Evolutionary conservation across 2,329 filamentous ascomycete species (phyloP).

Genomic region (Diaporthe sp.): DNA sequence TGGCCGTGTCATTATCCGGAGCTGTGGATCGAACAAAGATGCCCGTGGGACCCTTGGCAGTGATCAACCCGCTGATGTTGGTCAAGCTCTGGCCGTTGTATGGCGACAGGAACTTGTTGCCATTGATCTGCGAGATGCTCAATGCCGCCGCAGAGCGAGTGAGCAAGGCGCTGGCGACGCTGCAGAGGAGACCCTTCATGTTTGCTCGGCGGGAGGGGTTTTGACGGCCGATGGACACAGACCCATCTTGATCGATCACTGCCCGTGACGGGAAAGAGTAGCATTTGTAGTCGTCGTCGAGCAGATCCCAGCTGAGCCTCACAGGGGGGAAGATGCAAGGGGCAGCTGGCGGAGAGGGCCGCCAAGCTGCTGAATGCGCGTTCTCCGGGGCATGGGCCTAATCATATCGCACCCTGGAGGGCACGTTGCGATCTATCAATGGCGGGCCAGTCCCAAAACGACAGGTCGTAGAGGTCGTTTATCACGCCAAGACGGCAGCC

Average conservation of each 20-base stretch:
- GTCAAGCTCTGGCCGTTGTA: constrained; percentile 68
- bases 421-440: constrained; percentile 27
- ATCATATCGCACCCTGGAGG: constrained; percentile 19
- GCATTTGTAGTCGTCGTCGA: constrained; percentile 28
- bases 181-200: constrained; percentile 14
- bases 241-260: neutral
- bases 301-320: constrained; percentile 12
- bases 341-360: neutral
- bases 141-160: constrained; percentile 50
- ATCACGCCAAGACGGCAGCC: constrained; percentile 25
- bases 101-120: constrained; percentile 73
- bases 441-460: constrained; percentile 26
- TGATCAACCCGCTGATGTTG: constrained; percentile 74
- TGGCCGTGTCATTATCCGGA: constrained; percentile 67
- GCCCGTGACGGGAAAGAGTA: neutral
- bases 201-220: neutral
- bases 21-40: constrained; percentile 74
- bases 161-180: constrained; percentile 16
- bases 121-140: constrained; percentile 75
- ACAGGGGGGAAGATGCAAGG: constrained; percentile 8
- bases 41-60: constrained; percentile 72
- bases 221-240: constrained; percentile 1
- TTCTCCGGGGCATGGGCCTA: neutral
- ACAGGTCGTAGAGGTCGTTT: constrained; percentile 26
- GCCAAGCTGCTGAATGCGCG: constrained; percentile 27